Conservation (phyloP, 2,329 filamentous ascomycete species). For the Xylaria digitata region DNA sequence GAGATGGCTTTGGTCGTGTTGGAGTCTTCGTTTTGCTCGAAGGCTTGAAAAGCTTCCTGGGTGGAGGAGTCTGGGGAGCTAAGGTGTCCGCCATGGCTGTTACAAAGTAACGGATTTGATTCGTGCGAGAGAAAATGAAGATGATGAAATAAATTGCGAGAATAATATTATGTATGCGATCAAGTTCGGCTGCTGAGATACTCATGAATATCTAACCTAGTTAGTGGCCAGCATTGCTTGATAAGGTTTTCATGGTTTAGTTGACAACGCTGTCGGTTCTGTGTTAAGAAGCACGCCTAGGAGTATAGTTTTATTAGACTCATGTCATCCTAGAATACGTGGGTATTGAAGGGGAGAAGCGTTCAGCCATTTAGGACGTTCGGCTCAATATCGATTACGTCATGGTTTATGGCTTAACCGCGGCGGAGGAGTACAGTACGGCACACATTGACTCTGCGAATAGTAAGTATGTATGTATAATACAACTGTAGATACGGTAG, state of each 20-base stretch:
- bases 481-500: too few relatives aligned
- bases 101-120: constrained; percentile 39
- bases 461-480: too few relatives aligned
- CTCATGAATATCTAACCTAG: constrained; percentile 15
- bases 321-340: constrained; percentile 2
- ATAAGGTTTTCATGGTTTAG: constrained; percentile 21
- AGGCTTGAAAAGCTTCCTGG: constrained; percentile 51
- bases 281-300: neutral
- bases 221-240: neutral
- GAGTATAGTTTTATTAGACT: constrained; percentile 11
- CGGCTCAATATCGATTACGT: constrained; percentile 16
- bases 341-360: constrained; percentile 1
- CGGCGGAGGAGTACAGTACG: too few relatives aligned
- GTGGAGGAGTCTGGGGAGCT: constrained; percentile 47
- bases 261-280: neutral
- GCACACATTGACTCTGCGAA: too few relatives aligned
- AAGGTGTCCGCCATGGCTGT: constrained; percentile 46
- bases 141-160: constrained; percentile 43
- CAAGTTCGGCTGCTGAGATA: constrained; percentile 32
- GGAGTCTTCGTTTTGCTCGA: constrained; percentile 50
- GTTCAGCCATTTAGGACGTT: neutral
- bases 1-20: constrained; percentile 40
- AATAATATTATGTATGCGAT: constrained; percentile 42
- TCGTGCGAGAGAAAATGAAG: constrained; percentile 43
- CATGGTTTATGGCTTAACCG: constrained; percentile 3